These are phyloP conservation scores for Lantana camara DNA, from an alignment of 257 asterid genomes.

Conservation along the genomic window DNA sequence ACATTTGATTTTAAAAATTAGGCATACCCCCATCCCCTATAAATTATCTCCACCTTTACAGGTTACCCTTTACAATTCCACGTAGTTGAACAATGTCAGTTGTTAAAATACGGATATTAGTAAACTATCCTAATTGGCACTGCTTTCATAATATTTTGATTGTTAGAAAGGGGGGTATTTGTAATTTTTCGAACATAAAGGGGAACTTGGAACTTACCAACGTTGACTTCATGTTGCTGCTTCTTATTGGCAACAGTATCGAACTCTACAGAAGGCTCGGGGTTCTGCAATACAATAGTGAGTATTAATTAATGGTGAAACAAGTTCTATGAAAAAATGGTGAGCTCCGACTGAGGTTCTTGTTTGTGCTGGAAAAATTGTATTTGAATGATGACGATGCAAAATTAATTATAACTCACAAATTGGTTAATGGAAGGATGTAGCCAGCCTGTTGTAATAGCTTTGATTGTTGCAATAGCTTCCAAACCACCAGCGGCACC, in stretches of 20 bases:
- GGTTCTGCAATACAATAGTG: conserved; percentile 52
- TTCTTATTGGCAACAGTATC: conserved; percentile 80
- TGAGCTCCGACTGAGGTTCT: neutral
- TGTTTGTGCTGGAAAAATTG: neutral
- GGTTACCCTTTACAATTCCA: no score
- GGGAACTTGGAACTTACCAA: conserved; percentile 52
- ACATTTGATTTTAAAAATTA: no score
- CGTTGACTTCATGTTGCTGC: conserved; percentile 79
- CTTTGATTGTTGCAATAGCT: conserved; percentile 89
- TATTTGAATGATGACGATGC: neutral
- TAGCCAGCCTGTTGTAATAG: conserved; percentile 91
- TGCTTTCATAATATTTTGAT: no score
- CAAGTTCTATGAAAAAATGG: neutral
- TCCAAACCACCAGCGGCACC: conserved; percentile 99
- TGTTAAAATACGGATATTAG: no score
- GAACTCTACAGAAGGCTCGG: conserved; percentile 84
- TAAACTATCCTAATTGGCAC: no score
- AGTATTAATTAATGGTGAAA: neutral
- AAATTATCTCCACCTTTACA: no score
- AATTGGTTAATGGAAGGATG: conserved; percentile 91
- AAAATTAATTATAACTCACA: conserved; percentile 42
- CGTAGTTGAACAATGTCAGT: no score
- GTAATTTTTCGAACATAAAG: no score
- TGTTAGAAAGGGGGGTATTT: no score
- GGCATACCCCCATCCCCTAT: no score